phyloP scores from a whole-genome alignment of 2,329 filamentous ascomycete species.

The Teratosphaeriaceae sp. region DNA sequence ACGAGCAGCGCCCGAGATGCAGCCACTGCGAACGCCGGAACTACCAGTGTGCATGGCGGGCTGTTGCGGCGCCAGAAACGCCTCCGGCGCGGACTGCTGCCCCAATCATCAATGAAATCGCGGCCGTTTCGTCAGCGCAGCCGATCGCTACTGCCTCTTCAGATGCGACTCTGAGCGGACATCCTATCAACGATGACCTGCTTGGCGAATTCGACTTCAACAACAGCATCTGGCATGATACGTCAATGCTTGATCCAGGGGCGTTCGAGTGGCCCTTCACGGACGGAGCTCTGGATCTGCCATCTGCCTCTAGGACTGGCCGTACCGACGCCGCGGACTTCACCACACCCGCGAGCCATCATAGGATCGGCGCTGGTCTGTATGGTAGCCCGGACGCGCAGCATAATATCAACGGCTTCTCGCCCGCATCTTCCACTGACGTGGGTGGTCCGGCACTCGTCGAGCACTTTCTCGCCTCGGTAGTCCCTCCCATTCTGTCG shows the following conservation, averaged over 20 bases:
- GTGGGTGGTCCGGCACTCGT: slow-evolving; percentile 36
- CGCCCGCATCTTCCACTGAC: slow-evolving; percentile 27
- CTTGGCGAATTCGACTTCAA: slow-evolving; percentile 3
- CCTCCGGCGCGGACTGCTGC: too few relatives aligned
- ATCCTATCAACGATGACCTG: too few relatives aligned
- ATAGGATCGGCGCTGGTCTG: too few relatives aligned
- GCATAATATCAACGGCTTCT: background rate
- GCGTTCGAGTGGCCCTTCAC: slow-evolving; percentile 3
- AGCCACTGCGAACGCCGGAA: slow-evolving; percentile 45
- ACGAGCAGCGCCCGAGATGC: slow-evolving; percentile 45
- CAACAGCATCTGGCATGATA: slow-evolving; percentile 4
- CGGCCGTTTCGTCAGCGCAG: too few relatives aligned
- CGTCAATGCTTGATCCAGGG: slow-evolving; percentile 5
- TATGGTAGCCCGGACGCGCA: background rate
- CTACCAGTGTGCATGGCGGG: slow-evolving; percentile 44
- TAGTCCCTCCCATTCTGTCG: slow-evolving; percentile 47
- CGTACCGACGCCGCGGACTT: too few relatives aligned
- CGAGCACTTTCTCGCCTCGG: slow-evolving; percentile 44
- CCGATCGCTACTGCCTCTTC: too few relatives aligned
- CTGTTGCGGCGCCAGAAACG: too few relatives aligned
- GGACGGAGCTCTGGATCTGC: too few relatives aligned
- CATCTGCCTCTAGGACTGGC: too few relatives aligned
- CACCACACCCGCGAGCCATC: too few relatives aligned
- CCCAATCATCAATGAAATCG: too few relatives aligned
- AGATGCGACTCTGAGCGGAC: too few relatives aligned